Base-by-base conservation (phyloP, 192 early-diverging fungal genomes). In the Diversispora epigaea region DNA sequence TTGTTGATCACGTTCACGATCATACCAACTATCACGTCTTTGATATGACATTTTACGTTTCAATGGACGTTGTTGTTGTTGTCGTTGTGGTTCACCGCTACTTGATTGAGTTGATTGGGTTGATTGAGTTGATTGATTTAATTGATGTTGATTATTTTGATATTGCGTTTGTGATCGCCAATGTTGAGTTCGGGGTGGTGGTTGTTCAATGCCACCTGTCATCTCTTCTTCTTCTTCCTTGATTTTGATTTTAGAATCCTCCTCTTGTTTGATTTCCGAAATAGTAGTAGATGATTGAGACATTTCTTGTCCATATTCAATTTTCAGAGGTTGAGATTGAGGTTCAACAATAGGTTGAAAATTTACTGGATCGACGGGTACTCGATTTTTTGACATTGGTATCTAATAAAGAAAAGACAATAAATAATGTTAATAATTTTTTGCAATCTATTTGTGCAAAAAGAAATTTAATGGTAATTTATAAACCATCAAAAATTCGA, bases 11-110 rank as follows among this genome's bases (percentile, higher is more conserved):
- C 61, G 61, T 10, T 52, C 50, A 52, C 50, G 50, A 17, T 4
- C 17, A 10, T 52, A 52, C 61, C 61, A 63, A 40, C 61, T 63
- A 63, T 63, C 61, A 43, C 40, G 61, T 43, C 61, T 63, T 43
- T 12, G 12, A 43, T 17, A 63, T 15, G 25, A 41, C 10, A 17
- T 11, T 41, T 63, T 63, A 63, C 61, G 61, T 44, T 40, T 63
- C 6, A 15, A n/a, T n/a, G n/a, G n/a, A n/a, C n/a, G n/a, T n/a
- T n/a, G n/a, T n/a, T n/a, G n/a, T n/a, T n/a, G n/a, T n/a, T n/a
- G n/a, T n/a, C n/a, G n/a, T n/a, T n/a, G n/a, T n/a, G n/a, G n/a
- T n/a, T n/a, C n/a, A n/a, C n/a, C n/a, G n/a, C n/a, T n/a, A n/a
- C n/a, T n/a, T n/a, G n/a, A n/a, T n/a, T n/a, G n/a, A n/a, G n/a